These are phyloP conservation scores for Tilletia horrida DNA, from an alignment of 1,284 basidiomycete genomes.

Conservation along the genomic window DNA sequence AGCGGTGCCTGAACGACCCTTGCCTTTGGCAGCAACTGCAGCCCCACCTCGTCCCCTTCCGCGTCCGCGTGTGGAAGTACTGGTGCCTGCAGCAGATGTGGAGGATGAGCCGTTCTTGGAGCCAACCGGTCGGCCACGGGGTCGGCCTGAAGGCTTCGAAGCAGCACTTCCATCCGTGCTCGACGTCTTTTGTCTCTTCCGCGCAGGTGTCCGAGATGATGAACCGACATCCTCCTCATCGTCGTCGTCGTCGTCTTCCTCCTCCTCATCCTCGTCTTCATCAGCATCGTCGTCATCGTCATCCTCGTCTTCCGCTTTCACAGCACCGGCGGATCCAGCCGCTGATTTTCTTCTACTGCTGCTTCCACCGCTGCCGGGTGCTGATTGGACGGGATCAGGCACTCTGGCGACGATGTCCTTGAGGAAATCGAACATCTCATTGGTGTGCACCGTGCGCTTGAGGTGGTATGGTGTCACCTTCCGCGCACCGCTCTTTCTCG, in stretches of 20 bases:
- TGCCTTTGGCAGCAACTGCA: background rate
- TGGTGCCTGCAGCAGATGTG: background rate
- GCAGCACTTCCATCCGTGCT: background rate
- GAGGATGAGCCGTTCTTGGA: background rate
- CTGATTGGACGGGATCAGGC: constrained; percentile 70
- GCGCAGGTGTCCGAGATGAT: background rate
- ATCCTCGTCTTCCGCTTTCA: background rate
- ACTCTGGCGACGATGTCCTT: constrained; percentile 88
- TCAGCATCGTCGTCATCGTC: constrained; percentile 5
- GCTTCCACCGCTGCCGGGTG: constrained; percentile 35
- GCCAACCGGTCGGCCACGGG: background rate
- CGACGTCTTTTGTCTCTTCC: constrained; percentile 10
- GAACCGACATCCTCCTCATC: background rate
- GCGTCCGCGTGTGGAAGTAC: background rate
- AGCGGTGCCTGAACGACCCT: background rate
- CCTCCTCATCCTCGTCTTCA: background rate
- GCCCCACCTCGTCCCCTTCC: background rate
- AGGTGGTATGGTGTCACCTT: constrained; percentile 91
- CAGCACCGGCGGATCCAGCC: background rate
- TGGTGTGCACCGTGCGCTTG: constrained; percentile 86
- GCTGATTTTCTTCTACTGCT: constrained; percentile 25
- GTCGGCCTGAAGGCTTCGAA: background rate
- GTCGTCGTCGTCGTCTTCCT: constrained; percentile 2
- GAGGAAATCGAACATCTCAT: constrained; percentile 88
- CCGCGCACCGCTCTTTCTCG: constrained; percentile 74